These are phyloP conservation scores for Pisolithus albus DNA, from an alignment of 768 basidiomycete genomes.

Conservation along the genomic window DNA sequence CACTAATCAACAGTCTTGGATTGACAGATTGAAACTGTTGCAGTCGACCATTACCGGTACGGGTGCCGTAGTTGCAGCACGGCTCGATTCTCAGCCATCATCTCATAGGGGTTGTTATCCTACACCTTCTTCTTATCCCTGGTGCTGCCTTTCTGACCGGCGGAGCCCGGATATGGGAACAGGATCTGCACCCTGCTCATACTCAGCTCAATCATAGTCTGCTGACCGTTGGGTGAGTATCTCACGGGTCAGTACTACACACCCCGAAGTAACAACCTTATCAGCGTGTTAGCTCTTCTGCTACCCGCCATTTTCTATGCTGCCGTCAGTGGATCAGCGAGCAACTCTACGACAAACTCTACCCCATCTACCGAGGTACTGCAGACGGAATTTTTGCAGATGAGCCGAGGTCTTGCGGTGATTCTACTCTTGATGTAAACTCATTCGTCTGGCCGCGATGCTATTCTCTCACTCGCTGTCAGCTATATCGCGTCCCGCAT, in stretches of 20 bases:
- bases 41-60: conserved; percentile 67
- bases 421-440: conserved; percentile 54
- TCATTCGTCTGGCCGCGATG: background rate
- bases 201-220: conserved; percentile 65
- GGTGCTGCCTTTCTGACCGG: conserved; percentile 67
- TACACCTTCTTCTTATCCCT: conserved; percentile 66
- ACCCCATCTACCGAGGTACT: conserved; percentile 35
- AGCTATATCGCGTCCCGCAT: conserved; percentile 65
- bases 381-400: conserved; percentile 39
- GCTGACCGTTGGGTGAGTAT: conserved; percentile 56
- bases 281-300: conserved; percentile 55
- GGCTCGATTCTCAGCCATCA: background rate
- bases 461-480: background rate
- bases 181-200: conserved; percentile 59
- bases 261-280: background rate
- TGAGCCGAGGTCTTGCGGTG: conserved; percentile 62
- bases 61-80: background rate
- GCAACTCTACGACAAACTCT: background rate
- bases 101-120: conserved; percentile 54
- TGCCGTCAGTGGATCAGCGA: conserved; percentile 37
- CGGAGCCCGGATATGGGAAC: conserved; percentile 59
- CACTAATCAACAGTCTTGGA: background rate
- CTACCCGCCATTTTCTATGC: conserved; percentile 66
- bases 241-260: background rate
- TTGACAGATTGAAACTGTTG: conserved; percentile 47